Evolutionary conservation across 2,329 filamentous ascomycete species (phyloP).

Genomic region (Neopestalotiopsis sp.): DNA sequence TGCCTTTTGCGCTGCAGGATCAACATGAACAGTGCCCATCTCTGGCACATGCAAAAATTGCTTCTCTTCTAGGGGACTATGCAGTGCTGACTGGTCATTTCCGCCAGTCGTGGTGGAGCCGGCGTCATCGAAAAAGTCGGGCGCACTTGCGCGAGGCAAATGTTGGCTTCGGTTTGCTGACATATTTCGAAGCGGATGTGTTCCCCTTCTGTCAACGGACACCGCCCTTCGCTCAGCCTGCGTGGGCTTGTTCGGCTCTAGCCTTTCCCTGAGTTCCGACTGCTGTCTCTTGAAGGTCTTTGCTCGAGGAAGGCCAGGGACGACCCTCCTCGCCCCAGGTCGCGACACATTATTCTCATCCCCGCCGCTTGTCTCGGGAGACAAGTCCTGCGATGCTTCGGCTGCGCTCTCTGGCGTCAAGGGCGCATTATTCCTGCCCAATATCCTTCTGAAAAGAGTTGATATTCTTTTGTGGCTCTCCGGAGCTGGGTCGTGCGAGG

Average conservation of each 20-base stretch:
- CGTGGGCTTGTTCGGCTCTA: conserved; percentile 69
- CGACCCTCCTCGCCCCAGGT: conserved; percentile 62
- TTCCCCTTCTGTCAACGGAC: conserved; percentile 63
- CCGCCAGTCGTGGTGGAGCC: conserved; percentile 32
- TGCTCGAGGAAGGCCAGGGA: conserved; percentile 77
- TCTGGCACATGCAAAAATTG: conserved; percentile 34
- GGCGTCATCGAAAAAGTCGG: conserved; percentile 46
- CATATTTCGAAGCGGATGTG: conserved; percentile 40
- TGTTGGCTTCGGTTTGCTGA: conserved; percentile 38
- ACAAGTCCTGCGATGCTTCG: conserved; percentile 29
- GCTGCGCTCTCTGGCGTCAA: conserved; percentile 26
- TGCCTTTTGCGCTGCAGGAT: conserved; percentile 31
- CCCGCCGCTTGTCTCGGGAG: conserved; percentile 28
- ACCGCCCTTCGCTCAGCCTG: conserved; percentile 73
- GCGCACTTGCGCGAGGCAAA: conserved; percentile 55
- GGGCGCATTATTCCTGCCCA: conserved; percentile 30
- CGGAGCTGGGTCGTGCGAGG: conserved; percentile 30
- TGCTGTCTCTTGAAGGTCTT: conserved; percentile 84
- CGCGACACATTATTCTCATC: conserved; percentile 45
- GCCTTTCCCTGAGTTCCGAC: conserved; percentile 77
- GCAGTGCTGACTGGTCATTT: conserved; percentile 34
- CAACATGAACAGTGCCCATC: conserved; percentile 26
- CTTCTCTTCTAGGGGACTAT: conserved; percentile 40
- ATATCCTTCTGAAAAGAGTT: conserved; percentile 27
- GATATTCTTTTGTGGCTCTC: conserved; percentile 31